Base-by-base conservation (phyloP, 2,329 filamentous ascomycete species). In the Exophiala sideris region DNA sequence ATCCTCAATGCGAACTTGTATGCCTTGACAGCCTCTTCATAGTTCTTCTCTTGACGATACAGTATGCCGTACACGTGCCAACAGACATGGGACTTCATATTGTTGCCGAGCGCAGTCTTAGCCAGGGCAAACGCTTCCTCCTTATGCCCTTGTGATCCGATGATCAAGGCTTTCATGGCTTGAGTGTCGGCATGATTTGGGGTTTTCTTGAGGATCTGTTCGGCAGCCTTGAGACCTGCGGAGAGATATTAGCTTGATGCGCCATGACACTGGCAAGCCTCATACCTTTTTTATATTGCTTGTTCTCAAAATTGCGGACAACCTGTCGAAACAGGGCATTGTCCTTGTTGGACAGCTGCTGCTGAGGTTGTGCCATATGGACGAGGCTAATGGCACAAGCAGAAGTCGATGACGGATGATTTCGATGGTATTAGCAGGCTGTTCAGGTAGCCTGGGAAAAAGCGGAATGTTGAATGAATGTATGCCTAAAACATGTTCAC, bases 81-180 rank as follows among this genome's bases (percentile, higher is more conserved):
- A 79, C 91, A 97, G 66, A 99, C 91, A 74, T 97, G 92, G 66
- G 91, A 96, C 77, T 95, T 96, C 91, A 99, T 97, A 71, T 97
- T 91, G 66, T 91, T 90, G 63, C 87, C 91, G 65, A 99, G 79
- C 33, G 95, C 94, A 62, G 91, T 83, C 76, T 96, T 99, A 67
- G 89, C 92, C 56, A 99, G 80, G 42, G 86, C 83, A 70, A 99
- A 99, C 0, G 95, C 95, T 75, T 99, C 94, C 54, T 96, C 90
- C 29, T 87, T 86, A 74, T 95, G 92, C 64, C 91, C 90, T 73
- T 92, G 87, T 41, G 88, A 87, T 72, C 95, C 97, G 73, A 97
- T 83, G 64, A 97, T 96, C 63, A 99, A 79, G 52, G 94, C 92
- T 77, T 99, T 99, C 94, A 99, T 99, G 50, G 94, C 95, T 75